Conservation (phyloP, 2,329 filamentous ascomycete species). For the Triangularia setosa region DNA sequence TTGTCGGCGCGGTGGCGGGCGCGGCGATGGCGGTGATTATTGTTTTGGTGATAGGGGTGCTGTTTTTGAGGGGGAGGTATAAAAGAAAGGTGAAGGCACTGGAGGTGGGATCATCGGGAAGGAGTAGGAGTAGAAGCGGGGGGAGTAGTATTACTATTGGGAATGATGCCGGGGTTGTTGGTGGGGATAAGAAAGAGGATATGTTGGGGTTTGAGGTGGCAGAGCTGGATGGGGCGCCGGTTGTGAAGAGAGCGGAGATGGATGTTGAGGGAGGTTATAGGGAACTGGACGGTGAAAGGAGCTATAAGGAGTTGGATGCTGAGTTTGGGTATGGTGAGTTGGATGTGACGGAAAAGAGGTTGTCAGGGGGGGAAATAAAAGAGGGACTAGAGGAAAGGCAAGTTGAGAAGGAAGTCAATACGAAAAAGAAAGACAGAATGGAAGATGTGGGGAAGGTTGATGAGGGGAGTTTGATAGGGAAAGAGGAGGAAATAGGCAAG, state of each 20-base stretch:
- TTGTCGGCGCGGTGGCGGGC: not conserved
- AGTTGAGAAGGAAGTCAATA: not conserved
- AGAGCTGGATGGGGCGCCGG: not conserved
- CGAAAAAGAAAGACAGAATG: not conserved
- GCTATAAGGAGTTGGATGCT: not conserved
- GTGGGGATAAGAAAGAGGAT: not conserved
- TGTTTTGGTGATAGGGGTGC: not conserved
- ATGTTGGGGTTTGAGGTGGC: not conserved
- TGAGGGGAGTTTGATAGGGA: no score
- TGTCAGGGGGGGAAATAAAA: not conserved
- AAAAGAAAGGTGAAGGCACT: not conserved
- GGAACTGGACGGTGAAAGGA: not conserved
- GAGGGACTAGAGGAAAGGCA: not conserved
- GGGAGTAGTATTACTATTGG: not conserved
- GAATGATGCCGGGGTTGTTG: not conserved
- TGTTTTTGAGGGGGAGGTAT: not conserved
- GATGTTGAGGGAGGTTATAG: not conserved
- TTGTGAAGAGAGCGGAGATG: not conserved
- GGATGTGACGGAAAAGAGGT: not conserved
- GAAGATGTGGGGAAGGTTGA: not conserved
- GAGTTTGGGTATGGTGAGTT: not conserved
- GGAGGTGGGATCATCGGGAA: not conserved
- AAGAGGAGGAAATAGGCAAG: not conserved
- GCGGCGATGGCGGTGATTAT: not conserved
- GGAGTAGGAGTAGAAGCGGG: not conserved